These are phyloP conservation scores for Pulveroboletus sp. DNA, from an alignment of 1,284 basidiomycete species.

Conservation along the genomic window DNA sequence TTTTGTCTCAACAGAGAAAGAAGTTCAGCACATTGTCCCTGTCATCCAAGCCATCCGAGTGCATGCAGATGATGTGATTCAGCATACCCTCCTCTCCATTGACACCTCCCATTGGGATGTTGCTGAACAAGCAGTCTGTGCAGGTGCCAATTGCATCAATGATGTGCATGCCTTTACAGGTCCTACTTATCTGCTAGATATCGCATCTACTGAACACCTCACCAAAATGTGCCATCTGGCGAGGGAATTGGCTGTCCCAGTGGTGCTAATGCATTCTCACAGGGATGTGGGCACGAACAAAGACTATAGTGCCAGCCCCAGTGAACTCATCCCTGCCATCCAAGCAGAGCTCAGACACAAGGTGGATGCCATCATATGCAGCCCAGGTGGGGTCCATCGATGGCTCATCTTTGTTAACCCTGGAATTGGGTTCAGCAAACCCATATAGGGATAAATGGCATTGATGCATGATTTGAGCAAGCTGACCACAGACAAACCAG, in stretches of 20 bases:
- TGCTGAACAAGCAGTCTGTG: constrained; percentile 71
- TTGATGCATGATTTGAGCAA: constrained; percentile 55
- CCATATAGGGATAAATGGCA: constrained; percentile 69
- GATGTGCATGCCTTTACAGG: constrained; percentile 87
- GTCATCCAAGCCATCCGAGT: constrained; percentile 50
- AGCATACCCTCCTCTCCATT: constrained; percentile 68
- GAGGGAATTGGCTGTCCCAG: constrained; percentile 58
- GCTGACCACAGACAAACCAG: constrained; percentile 42
- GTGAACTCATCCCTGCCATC: constrained; percentile 64
- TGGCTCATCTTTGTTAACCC: constrained; percentile 95
- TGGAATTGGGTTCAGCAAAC: constrained; percentile 95
- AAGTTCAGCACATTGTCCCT: constrained; percentile 73
- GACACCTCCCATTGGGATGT: constrained; percentile 92
- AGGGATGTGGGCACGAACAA: constrained; percentile 75
- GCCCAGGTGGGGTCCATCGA: constrained; percentile 71
- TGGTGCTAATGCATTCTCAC: constrained; percentile 93
- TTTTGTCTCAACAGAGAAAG: constrained; percentile 70
- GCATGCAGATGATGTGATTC: constrained; percentile 19
- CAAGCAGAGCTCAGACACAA: constrained; percentile 70
- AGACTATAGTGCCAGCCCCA: constrained; percentile 32
- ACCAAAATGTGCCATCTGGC: constrained; percentile 66
- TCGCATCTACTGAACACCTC: constrained; percentile 38
- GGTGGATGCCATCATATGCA: constrained; percentile 67
- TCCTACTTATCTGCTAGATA: constrained; percentile 46
- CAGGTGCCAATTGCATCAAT: constrained; percentile 93